Evolutionary conservation across 208 protist species (phyloP).

Genomic region (Entamoeba invadens): DNA sequence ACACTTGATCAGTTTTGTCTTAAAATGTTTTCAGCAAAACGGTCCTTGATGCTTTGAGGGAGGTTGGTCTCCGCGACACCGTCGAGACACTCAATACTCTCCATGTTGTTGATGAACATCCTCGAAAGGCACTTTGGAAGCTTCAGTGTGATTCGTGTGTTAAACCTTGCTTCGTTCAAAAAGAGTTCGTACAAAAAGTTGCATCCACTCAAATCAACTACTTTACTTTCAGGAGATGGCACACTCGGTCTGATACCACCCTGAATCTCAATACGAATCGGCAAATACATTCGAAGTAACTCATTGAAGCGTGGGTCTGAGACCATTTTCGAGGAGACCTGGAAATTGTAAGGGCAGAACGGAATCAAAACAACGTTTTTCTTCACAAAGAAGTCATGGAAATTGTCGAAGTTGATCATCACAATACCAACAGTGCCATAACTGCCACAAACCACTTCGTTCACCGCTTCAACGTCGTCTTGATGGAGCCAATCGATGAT

Average conservation of each 20-base stretch:
- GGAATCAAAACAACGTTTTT: neutral
- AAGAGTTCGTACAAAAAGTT: neutral
- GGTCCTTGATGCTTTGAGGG: neutral
- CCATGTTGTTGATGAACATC: neutral
- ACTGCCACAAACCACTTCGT: neutral
- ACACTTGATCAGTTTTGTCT: too few relatives aligned
- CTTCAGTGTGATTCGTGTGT: neutral
- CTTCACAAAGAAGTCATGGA: neutral
- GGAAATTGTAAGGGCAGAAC: neutral
- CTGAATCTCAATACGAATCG: neutral
- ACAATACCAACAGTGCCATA: neutral
- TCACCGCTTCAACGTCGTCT: neutral
- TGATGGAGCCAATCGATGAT: neutral
- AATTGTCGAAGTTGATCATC: neutral
- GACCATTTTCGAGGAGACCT: neutral
- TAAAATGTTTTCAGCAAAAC: neutral
- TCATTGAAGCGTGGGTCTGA: neutral
- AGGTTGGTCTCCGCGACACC: neutral
- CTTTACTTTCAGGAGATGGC: neutral
- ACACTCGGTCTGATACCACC: neutral
- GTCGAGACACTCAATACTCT: neutral
- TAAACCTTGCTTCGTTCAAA: neutral
- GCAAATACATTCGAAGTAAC: neutral
- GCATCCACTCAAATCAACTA: neutral
- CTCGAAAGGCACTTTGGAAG: neutral